These are phyloP conservation scores for Dentipellis sp. DNA, from an alignment of 768 basidiomycete genomes.

Conservation along the genomic window DNA sequence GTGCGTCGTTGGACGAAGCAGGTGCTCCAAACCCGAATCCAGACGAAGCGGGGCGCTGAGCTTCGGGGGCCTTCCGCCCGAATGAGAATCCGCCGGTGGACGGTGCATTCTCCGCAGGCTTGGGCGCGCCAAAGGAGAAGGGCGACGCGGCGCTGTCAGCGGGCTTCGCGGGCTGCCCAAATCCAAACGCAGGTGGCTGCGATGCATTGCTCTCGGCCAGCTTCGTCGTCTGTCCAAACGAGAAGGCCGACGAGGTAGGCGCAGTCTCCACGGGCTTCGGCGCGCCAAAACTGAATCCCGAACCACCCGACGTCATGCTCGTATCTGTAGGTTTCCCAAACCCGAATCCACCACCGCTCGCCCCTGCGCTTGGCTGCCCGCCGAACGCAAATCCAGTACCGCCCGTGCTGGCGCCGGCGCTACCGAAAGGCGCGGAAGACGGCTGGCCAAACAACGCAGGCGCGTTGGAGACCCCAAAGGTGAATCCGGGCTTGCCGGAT, in stretches of 20 bases:
- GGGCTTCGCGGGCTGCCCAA: no score
- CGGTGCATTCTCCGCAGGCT: conserved; percentile 5
- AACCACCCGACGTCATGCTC: conserved; percentile 25
- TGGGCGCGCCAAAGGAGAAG: conserved; percentile 9
- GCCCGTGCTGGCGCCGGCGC: conserved; percentile 3
- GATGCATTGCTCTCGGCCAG: no score
- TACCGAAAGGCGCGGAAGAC: conserved; percentile 5
- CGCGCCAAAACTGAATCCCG: conserved; percentile 7
- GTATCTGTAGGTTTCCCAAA: conserved; percentile 32
- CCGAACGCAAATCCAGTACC: conserved; percentile 33
- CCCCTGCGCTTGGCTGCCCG: conserved; percentile 27
- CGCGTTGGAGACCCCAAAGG: not conserved
- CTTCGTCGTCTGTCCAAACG: not conserved
- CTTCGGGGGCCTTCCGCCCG: conserved; percentile 7
- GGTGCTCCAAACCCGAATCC: no score
- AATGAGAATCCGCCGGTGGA: conserved; percentile 17
- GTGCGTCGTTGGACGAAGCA: no score
- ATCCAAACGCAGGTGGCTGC: no score
- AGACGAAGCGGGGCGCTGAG: conserved; percentile 26
- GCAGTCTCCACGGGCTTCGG: conserved; percentile 15
- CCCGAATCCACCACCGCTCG: conserved; percentile 36
- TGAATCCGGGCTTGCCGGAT: conserved; percentile 6
- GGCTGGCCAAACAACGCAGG: conserved; percentile 2
- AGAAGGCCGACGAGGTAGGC: conserved; percentile 23
- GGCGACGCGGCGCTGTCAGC: conserved; percentile 11